phyloP scores from a whole-genome alignment of 106 monocot genomes.

The Dendrobium catenatum region DNA sequence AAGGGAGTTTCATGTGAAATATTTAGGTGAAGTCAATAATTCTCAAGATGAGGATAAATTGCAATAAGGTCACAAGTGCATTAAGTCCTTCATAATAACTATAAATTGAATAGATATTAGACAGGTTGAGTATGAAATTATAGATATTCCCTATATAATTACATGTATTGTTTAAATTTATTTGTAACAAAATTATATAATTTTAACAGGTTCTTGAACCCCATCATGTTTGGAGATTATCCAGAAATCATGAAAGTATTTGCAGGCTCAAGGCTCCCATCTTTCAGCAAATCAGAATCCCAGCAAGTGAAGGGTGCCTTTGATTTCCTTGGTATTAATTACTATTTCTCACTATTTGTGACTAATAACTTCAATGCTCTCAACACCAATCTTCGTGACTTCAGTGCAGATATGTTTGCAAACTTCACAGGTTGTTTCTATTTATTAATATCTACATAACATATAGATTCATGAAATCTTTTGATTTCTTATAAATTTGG shows the following conservation, averaged over 20 bases:
- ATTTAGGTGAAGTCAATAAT: too few relatives aligned
- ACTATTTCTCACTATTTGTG: conserved; percentile 25
- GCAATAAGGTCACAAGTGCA: too few relatives aligned
- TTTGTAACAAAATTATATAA: too few relatives aligned
- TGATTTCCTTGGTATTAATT: conserved; percentile 44
- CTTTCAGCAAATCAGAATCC: conserved; percentile 20
- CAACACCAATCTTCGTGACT: conserved; percentile 9
- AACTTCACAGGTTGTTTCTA: conserved; percentile 14
- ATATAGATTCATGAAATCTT: too few relatives aligned
- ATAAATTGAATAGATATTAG: too few relatives aligned
- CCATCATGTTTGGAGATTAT: conserved; percentile 35
- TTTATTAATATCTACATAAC: background rate
- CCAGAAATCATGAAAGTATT: conserved; percentile 36
- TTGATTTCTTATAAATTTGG: background rate
- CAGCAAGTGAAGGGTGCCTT: conserved; percentile 30
- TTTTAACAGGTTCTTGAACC: conserved; percentile 18
- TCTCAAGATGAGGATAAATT: too few relatives aligned
- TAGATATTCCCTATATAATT: too few relatives aligned
- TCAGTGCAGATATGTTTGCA: conserved; percentile 23
- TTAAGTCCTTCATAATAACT: too few relatives aligned
- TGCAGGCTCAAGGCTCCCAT: conserved; percentile 27
- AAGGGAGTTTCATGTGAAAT: too few relatives aligned
- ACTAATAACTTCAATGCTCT: conserved; percentile 1
- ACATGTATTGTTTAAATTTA: too few relatives aligned
- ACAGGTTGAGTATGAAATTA: too few relatives aligned